Percentiles rank a stretch among this genome's conserved stretches.
These are phyloP conservation scores for Pittosporum tobira DNA, from an alignment of 129 eudicot species.

Conservation along the genomic window DNA sequence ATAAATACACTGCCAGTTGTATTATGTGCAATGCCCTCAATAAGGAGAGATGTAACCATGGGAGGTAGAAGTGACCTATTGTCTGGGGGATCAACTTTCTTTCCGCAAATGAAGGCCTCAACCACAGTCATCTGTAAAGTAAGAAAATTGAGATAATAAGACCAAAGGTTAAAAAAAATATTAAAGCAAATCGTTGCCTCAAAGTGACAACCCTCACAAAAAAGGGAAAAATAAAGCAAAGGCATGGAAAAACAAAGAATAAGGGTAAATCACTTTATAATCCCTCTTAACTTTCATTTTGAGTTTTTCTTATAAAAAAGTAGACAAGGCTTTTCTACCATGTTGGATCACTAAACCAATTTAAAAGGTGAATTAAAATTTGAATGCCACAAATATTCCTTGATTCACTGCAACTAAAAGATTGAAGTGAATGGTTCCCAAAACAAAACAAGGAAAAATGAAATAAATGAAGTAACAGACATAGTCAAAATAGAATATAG, in stretches of 20 bases:
- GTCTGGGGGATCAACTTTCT: conserved; percentile 15
- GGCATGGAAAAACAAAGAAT: background rate
- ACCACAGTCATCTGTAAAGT: conserved; percentile 18
- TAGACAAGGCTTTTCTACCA: no score
- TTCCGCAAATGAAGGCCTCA: conserved; percentile 9
- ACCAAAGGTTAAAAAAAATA: background rate
- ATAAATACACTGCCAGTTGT: conserved; percentile 12
- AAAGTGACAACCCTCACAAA: background rate
- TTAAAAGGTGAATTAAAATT: no score
- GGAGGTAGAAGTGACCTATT: conserved; percentile 45
- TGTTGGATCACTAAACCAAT: background rate
- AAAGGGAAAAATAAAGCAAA: no score
- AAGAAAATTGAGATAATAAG: conserved; percentile 1
- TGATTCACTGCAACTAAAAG: background rate
- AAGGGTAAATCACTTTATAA: background rate
- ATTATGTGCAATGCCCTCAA: conserved; percentile 26
- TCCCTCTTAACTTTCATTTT: no score
- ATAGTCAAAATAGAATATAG: conserved; percentile 11
- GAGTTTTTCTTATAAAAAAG: no score
- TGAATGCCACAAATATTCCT: background rate
- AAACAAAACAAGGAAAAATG: background rate
- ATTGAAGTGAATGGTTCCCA: background rate
- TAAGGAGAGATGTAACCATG: conserved; percentile 42
- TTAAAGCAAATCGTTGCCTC: background rate
- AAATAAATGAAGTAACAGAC: background rate